These are phyloP conservation scores for Plectosphaerella sp. DNA, from an alignment of 2,329 filamentous ascomycete species.

Conservation along the genomic window DNA sequence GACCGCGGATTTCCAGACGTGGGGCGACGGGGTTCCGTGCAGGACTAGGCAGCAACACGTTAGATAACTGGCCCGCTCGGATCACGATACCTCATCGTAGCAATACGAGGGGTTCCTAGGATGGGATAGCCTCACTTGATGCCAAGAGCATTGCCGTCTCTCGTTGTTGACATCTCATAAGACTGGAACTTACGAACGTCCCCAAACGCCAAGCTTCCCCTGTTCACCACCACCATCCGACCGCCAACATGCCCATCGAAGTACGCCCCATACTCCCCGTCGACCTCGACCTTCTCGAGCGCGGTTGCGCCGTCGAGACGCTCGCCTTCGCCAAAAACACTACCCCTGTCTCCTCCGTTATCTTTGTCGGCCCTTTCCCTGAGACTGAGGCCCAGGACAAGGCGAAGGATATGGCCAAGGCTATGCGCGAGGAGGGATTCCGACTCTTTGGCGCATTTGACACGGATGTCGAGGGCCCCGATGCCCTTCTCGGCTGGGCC, in stretches of 20 bases:
- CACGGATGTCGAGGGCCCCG: constrained; percentile 10
- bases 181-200: too few species aligned
- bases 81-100: too few species aligned
- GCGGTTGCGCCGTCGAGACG: neutral
- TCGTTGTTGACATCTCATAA: too few species aligned
- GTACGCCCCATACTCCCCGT: constrained; percentile 5
- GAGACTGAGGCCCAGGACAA: constrained; percentile 15
- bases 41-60: too few species aligned
- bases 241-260: constrained; percentile 11
- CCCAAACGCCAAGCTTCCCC: too few species aligned
- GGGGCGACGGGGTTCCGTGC: too few species aligned
- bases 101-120: too few species aligned
- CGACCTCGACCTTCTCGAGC: constrained; percentile 12
- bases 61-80: too few species aligned
- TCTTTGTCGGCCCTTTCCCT: constrained; percentile 25
- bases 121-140: too few species aligned
- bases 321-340: neutral
- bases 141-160: too few species aligned
- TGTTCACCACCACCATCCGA: neutral
- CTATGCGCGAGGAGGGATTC: constrained; percentile 8
- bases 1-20: too few species aligned
- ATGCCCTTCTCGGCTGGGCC: constrained; percentile 27
- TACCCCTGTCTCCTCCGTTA: neutral
- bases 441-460: constrained; percentile 11
- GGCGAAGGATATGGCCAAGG: constrained; percentile 14